These are phyloP conservation scores for Starmerella kuoi DNA, from an alignment of 805 yeast species.

Conservation along the genomic window DNA sequence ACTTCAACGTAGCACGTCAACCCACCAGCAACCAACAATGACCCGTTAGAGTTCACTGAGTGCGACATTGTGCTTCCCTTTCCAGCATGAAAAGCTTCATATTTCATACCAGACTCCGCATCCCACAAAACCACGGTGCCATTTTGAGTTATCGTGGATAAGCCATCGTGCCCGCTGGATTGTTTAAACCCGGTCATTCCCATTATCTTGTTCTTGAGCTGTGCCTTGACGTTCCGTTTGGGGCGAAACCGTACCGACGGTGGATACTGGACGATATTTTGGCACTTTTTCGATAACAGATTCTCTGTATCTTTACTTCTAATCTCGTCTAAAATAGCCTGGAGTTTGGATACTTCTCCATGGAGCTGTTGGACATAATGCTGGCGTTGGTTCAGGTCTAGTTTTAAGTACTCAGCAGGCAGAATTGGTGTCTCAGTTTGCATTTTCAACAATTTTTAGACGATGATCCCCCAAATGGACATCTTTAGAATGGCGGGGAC, in stretches of 20 bases:
- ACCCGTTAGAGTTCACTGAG: slow-evolving; percentile 11
- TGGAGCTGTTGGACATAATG: slow-evolving; percentile 2
- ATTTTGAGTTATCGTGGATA: slow-evolving; percentile 14
- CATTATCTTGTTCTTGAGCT: background rate
- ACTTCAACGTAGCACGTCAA: slow-evolving; percentile 21
- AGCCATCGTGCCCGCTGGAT: background rate
- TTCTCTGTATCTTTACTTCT: slow-evolving; percentile 1
- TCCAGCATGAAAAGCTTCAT: slow-evolving; percentile 17
- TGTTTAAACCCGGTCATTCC: slow-evolving; percentile 3
- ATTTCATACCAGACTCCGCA: slow-evolving; percentile 12
- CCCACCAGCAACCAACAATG: slow-evolving; percentile 19
- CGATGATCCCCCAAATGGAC: too few relatives aligned
- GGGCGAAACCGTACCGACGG: background rate
- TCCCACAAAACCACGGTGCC: slow-evolving; percentile 19
- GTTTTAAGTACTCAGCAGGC: slow-evolving; percentile 1
- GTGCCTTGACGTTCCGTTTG: background rate
- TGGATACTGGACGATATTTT: background rate
- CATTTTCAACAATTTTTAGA: too few relatives aligned
- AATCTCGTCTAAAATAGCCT: background rate
- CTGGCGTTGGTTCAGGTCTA: background rate
- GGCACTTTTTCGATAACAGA: background rate
- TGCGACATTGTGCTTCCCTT: slow-evolving; percentile 15
- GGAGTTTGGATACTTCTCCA: slow-evolving; percentile 5
- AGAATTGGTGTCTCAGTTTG: too few relatives aligned
- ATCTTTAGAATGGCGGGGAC: too few relatives aligned